A percentile compares a stretch with the other conserved stretches of the same genome.
Conservation (phyloP, 441 rosid genomes). For the Erodium trifolium region DNA sequence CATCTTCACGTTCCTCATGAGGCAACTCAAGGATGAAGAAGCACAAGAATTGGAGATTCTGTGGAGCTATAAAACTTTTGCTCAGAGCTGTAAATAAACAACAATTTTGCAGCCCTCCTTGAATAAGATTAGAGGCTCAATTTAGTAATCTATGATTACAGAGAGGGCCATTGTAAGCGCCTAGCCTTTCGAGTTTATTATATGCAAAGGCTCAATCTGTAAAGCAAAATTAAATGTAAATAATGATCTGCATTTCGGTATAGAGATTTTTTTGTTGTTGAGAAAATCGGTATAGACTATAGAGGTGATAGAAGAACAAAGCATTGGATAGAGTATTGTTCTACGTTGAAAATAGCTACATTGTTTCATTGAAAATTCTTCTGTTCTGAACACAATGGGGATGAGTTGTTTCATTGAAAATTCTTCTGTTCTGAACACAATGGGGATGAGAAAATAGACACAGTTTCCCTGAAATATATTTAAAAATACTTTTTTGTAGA, state of each 20-base stretch:
- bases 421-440: too few relatives aligned
- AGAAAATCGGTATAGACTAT: too few relatives aligned
- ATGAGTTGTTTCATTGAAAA: too few relatives aligned
- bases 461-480: too few relatives aligned
- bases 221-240: conserved; percentile 22
- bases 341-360: too few relatives aligned
- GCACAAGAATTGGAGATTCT: conserved; percentile 10
- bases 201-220: conserved; percentile 16
- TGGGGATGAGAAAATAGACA: too few relatives aligned
- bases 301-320: too few relatives aligned
- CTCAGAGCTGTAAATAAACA: conserved; percentile 33
- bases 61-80: conserved; percentile 33
- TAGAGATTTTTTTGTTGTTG: neutral
- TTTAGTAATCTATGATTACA: conserved; percentile 7
- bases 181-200: conserved; percentile 15
- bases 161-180: neutral
- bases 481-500: too few relatives aligned
- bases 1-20: conserved; percentile 38
- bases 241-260: conserved; percentile 1
- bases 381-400: too few relatives aligned
- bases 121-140: conserved; percentile 20
- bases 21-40: conserved; percentile 14
- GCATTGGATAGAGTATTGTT: too few relatives aligned
- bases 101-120: conserved; percentile 15
- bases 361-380: too few relatives aligned